Conservation (phyloP, 2,329 filamentous ascomycete species). For the Talaromyces sp. region DNA sequence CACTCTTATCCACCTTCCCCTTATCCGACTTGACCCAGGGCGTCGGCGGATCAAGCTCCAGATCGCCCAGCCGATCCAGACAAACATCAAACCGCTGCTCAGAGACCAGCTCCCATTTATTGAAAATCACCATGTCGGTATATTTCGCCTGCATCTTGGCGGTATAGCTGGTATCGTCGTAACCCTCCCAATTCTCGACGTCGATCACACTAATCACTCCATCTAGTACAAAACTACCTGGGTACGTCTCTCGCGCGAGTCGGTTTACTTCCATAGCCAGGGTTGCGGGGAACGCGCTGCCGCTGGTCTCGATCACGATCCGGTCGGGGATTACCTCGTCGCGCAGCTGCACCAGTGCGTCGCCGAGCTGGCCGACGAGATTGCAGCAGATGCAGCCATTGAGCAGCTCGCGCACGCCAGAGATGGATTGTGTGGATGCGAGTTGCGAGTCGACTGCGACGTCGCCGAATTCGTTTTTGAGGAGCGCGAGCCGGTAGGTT, state of each 20-base stretch:
- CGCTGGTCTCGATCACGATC: conserved; percentile 90
- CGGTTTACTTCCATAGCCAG: conserved; percentile 87
- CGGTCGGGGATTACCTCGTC: conserved; percentile 62
- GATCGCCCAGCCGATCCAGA: conserved; percentile 70
- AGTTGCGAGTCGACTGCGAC: conserved; percentile 90
- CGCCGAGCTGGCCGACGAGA: conserved; percentile 82
- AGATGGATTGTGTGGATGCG: conserved; percentile 73
- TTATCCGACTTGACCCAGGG: conserved; percentile 80
- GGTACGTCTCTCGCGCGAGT: conserved; percentile 54
- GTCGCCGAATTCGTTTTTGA: conserved; percentile 98
- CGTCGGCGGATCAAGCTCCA: conserved; percentile 63
- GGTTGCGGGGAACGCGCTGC: conserved; percentile 81
- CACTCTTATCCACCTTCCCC: conserved; percentile 70
- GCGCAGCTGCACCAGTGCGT: conserved; percentile 71
- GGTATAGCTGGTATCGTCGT: conserved; percentile 85
- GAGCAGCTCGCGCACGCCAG: conserved; percentile 85
- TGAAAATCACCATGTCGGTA: conserved; percentile 85
- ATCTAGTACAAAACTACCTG: conserved; percentile 66
- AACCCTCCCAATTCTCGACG: conserved; percentile 91
- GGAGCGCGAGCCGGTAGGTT: conserved; percentile 83
- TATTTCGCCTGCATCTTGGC: conserved; percentile 83
- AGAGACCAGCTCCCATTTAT: conserved; percentile 79
- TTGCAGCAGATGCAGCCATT: conserved; percentile 99
- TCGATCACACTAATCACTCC: conserved; percentile 87
- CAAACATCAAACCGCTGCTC: conserved; percentile 73